Base-by-base conservation (phyloP, 1,139 yeast species). In the Williopsis jadinii region DNA sequence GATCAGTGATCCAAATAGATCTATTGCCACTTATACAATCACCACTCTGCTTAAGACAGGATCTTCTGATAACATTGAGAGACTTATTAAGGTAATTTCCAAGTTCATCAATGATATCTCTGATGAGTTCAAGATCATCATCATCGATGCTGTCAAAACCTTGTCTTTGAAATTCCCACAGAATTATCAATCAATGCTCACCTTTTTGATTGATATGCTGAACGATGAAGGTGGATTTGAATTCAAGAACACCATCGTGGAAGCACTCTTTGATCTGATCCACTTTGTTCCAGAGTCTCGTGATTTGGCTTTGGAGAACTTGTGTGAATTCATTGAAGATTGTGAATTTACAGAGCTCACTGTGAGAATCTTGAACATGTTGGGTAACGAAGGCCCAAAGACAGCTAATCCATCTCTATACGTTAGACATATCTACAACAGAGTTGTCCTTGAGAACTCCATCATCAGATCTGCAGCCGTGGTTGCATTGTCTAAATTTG, bases 21-120 rank as follows among this genome's bases (percentile, higher is more conserved):
- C 95, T 33, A 80, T 92, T 53, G 92, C 97, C n/a, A 92, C 98
- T n/a, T 90, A 88, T 63, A 97, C 98, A 28, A 92, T 92, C 60
- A 92, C 98, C 35, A 92, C 97, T 3, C 72, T 92, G 58, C 77
- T 92, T 62, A 92, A 90, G 67, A 92, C 98, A 8, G 95, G 97
- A 63, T 92, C 92, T 46, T 84, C 88, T 47, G 88, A 84, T 50
- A 83, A 82, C 56, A 95, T 92, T 43, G 96, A 92, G 60, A 76
- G 95, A 56, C 76, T 92, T 55, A 86, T 92, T 63, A 71, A 81
- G 49, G 90, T 88, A 48, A 87, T 94, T 68, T 76, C 95, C 30
- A 84, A 86, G 34, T 83, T 87, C 59, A 87, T 90, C 84, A 87
- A 80, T 59, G 97, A 90, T 55, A 92, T 92, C 53, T 80, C 95